These are phyloP conservation scores for Rachicladosporium sp. DNA, from an alignment of 2,329 filamentous ascomycete species.

Conservation along the genomic window DNA sequence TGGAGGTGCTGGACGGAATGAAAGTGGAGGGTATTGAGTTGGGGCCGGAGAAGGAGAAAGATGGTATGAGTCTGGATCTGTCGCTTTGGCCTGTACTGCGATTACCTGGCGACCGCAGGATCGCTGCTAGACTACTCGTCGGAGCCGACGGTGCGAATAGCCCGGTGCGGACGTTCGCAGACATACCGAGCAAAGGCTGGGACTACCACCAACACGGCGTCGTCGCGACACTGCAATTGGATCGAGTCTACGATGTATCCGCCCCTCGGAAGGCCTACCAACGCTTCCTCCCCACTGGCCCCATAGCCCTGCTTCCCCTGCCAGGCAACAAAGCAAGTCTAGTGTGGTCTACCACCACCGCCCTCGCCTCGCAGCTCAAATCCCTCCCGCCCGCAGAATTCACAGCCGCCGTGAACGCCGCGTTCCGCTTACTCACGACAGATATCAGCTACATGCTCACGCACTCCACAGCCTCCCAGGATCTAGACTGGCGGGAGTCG, in stretches of 20 bases:
- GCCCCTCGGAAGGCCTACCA: slow-evolving; percentile 73
- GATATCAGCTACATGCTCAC: slow-evolving; percentile 78
- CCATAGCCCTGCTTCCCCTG: slow-evolving; percentile 80
- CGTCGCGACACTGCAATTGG: slow-evolving; percentile 71
- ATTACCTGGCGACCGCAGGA: slow-evolving; percentile 48
- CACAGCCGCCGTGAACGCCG: slow-evolving; percentile 79
- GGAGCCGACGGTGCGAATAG: slow-evolving; percentile 93
- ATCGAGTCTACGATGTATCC: slow-evolving; percentile 17
- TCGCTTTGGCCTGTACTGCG: slow-evolving; percentile 78
- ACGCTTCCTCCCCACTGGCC: slow-evolving; percentile 83
- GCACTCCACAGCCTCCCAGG: slow-evolving; percentile 36
- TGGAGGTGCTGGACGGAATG: slow-evolving; percentile 62
- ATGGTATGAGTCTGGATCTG: slow-evolving; percentile 53
- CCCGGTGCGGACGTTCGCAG: slow-evolving; percentile 79
- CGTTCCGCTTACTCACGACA: slow-evolving; percentile 66
- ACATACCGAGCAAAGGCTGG: slow-evolving; percentile 78
- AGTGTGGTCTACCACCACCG: slow-evolving; percentile 87
- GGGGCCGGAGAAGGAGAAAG: slow-evolving; percentile 47
- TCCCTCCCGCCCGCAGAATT: slow-evolving; percentile 61
- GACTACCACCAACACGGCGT: slow-evolving; percentile 86
- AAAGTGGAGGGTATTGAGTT: slow-evolving; percentile 69
- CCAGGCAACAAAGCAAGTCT: slow-evolving; percentile 73
- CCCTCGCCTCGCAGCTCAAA: slow-evolving; percentile 68
- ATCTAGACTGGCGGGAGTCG: slow-evolving; percentile 70
- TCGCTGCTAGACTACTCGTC: slow-evolving; percentile 74